These are phyloP conservation scores for Catunica adiposa DNA, from an alignment of 2,329 filamentous ascomycete genomes.

Conservation along the genomic window DNA sequence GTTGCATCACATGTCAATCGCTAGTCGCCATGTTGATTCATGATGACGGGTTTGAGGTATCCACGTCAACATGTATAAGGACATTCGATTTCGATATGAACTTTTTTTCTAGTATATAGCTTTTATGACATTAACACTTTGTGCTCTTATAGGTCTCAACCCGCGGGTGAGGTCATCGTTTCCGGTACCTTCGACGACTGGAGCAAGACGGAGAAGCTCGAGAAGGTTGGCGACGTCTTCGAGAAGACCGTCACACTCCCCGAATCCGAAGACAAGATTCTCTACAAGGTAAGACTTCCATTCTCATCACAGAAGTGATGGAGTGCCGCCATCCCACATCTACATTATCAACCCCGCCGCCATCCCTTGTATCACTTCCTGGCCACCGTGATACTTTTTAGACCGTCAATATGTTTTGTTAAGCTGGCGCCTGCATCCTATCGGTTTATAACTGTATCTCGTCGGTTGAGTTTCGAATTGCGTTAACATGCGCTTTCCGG, in stretches of 20 bases:
- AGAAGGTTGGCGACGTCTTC: slow-evolving; percentile 57
- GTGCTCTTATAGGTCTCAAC: slow-evolving; percentile 49
- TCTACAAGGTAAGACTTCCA: slow-evolving; percentile 68
- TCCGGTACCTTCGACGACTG: slow-evolving; percentile 94
- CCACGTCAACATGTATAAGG: too few species aligned
- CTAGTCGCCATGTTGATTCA: too few species aligned
- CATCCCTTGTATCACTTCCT: not conserved
- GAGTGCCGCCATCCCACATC: not conserved
- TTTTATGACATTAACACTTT: not conserved
- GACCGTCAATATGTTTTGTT: too few species aligned
- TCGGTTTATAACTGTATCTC: too few species aligned
- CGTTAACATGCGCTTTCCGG: not conserved
- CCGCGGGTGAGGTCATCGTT: slow-evolving; percentile 76
- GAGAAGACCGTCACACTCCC: slow-evolving; percentile 66
- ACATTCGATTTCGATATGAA: too few species aligned
- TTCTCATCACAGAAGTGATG: not conserved
- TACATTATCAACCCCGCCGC: not conserved
- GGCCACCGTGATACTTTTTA: not conserved
- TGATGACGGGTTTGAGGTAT: too few species aligned
- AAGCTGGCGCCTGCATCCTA: not conserved
- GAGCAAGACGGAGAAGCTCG: slow-evolving; percentile 70
- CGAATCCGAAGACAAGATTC: slow-evolving; percentile 52
- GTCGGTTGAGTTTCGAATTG: not conserved
- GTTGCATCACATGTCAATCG: too few species aligned
- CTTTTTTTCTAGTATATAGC: not conserved